These are phyloP conservation scores for Ceratocystis ficicola DNA, from an alignment of 2,329 filamentous ascomycete species.

Conservation along the genomic window DNA sequence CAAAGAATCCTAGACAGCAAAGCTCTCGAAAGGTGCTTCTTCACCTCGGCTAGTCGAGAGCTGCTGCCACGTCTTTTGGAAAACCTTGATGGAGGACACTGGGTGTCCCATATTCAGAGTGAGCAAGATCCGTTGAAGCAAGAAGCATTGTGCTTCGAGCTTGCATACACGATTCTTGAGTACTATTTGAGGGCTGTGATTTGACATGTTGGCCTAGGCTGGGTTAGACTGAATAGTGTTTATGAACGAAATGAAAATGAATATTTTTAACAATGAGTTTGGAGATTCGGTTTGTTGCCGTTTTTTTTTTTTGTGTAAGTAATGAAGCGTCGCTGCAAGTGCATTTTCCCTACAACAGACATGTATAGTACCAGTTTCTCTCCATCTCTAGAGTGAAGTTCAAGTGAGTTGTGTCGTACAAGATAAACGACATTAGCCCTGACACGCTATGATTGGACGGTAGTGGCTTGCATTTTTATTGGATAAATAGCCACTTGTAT, in stretches of 20 bases:
- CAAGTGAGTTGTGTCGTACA: background rate
- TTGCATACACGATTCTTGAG: conserved; percentile 44
- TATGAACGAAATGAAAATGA: background rate
- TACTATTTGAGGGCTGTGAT: conserved; percentile 42
- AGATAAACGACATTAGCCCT: background rate
- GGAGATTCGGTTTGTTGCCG: background rate
- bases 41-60: conserved; percentile 28
- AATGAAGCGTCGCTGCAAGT: background rate
- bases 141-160: conserved; percentile 32
- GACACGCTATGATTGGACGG: background rate
- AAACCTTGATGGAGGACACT: conserved; percentile 36
- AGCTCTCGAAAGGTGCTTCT: conserved; percentile 35
- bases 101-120: conserved; percentile 30
- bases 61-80: conserved; percentile 40
- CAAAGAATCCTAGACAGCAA: conserved; percentile 39
- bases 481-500: background rate
- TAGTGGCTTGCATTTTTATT: background rate
- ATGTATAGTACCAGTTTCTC: background rate
- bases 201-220: conserved; percentile 26
- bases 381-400: background rate
- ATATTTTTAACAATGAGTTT: background rate
- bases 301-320: background rate
- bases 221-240: background rate
- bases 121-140: conserved; percentile 24
- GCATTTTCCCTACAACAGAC: background rate